Evolutionary conservation across 805 yeast genomes (phyloP).

Genomic region (Groenewaldozyma salmanticensis): DNA sequence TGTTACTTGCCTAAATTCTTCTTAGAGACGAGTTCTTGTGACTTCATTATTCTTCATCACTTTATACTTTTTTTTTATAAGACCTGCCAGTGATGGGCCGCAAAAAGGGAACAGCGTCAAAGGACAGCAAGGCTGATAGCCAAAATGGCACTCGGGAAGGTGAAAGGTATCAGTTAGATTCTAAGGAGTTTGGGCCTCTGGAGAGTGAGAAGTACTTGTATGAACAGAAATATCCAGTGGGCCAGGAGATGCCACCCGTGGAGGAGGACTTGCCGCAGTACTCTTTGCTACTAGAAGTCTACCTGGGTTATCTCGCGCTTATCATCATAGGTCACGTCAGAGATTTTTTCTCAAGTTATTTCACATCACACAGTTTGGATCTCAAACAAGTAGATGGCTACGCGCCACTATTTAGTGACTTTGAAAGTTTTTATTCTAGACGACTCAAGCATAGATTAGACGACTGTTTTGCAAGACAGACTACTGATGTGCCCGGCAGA

Average conservation of each 20-base stretch:
- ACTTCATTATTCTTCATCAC: too few species aligned
- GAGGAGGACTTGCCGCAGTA: conserved; percentile 85
- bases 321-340: conserved; percentile 84
- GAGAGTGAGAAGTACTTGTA: conserved; percentile 39
- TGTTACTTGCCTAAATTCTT: too few species aligned
- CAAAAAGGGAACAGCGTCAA: too few species aligned
- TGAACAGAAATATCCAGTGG: conserved; percentile 46
- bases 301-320: conserved; percentile 71
- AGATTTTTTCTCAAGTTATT: conserved; percentile 75
- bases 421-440: conserved; percentile 88
- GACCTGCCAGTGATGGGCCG: too few species aligned
- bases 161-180: conserved; percentile 8
- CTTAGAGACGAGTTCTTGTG: too few species aligned
- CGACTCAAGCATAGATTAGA: conserved; percentile 84
- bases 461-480: conserved; percentile 92
- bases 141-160: too few species aligned
- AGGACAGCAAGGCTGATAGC: too few species aligned
- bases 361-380: conserved; percentile 22
- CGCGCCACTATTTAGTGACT: conserved; percentile 92
- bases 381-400: conserved; percentile 74
- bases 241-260: conserved; percentile 41
- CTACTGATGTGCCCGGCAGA: conserved; percentile 97
- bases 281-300: conserved; percentile 67
- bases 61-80: too few species aligned
- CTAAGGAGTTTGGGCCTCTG: conserved; percentile 16